phyloP scores from a whole-genome alignment of 768 basidiomycete species.

The Rhizopogon vulgaris region DNA sequence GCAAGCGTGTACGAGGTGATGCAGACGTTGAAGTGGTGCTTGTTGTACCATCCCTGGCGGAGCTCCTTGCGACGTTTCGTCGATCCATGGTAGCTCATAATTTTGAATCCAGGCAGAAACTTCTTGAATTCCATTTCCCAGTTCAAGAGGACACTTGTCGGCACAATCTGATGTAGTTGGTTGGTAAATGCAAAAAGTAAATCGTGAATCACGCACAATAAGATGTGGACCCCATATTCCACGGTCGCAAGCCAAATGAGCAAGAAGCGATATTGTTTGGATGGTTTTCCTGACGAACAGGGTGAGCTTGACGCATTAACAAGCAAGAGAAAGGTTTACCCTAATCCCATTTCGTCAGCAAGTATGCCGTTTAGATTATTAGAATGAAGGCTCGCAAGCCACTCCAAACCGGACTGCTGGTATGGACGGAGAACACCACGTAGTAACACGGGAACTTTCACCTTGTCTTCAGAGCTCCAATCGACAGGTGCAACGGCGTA shows the following conservation, averaged over 20 bases:
- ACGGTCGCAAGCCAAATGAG: constrained; percentile 85
- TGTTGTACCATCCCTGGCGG: constrained; percentile 86
- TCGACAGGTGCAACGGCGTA: constrained; percentile 69
- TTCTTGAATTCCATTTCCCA: constrained; percentile 99
- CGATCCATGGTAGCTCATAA: constrained; percentile 85
- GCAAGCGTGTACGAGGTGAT: constrained; percentile 92
- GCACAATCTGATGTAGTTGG: constrained; percentile 56
- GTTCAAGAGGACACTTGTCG: constrained; percentile 89
- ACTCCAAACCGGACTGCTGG: constrained; percentile 89
- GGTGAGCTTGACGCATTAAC: background rate
- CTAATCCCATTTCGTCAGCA: constrained; percentile 93
- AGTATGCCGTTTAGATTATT: constrained; percentile 80
- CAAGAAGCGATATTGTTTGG: constrained; percentile 91
- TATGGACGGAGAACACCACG: constrained; percentile 89
- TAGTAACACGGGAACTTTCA: constrained; percentile 66
- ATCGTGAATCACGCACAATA: constrained; percentile 43
- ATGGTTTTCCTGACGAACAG: constrained; percentile 72
- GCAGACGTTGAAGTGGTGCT: constrained; percentile 87
- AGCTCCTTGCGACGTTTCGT: constrained; percentile 87
- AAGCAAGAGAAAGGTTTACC: constrained; percentile 43
- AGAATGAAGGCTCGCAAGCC: constrained; percentile 83
- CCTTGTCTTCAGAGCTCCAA: constrained; percentile 53
- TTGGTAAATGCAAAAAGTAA: constrained; percentile 9
- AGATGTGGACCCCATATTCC: constrained; percentile 93
- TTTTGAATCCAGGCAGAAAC: constrained; percentile 84